A percentile compares a stretch with the other conserved stretches of the same genome.
Evolutionary conservation across 2,329 filamentous ascomycete species (phyloP).

Genomic region (Biscogniauxia marginata): DNA sequence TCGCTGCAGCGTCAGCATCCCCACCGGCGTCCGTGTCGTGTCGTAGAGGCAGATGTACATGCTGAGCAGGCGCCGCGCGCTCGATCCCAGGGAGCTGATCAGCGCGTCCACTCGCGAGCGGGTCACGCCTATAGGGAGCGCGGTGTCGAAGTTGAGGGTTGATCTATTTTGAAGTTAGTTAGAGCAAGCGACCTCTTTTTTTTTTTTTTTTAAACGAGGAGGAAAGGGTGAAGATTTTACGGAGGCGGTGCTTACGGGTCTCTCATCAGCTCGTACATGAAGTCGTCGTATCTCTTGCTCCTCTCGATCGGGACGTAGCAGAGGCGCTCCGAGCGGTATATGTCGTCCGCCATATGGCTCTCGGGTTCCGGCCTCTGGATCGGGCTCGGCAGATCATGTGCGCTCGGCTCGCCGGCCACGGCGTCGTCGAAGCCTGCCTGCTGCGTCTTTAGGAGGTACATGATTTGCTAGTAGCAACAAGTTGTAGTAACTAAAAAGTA

Average conservation of each 20-base stretch:
- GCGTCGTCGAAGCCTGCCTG: no score
- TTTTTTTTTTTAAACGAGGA: no score
- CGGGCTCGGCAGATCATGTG: no score
- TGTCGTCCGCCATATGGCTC: no score
- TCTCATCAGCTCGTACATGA: constrained; percentile 5
- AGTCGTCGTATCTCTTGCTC: constrained; percentile 5
- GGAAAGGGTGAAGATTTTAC: no score
- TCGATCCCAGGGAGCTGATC: neutral
- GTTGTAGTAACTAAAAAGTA: no score
- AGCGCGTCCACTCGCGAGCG: neutral
- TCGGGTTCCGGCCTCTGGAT: no score
- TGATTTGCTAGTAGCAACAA: no score
- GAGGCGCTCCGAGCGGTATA: constrained; percentile 8
- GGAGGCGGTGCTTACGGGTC: constrained; percentile 7
- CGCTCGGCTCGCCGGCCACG: no score
- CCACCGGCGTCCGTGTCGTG: constrained; percentile 1
- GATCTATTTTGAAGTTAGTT: constrained; percentile 7
- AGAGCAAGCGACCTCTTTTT: neutral
- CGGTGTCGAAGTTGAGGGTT: constrained; percentile 4
- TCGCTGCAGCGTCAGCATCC: constrained; percentile 6
- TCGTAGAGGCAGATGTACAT: constrained; percentile 12
- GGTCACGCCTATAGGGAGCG: constrained; percentile 3
- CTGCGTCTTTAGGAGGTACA: no score
- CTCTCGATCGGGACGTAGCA: constrained; percentile 4
- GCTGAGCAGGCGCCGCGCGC: constrained; percentile 2